A percentile compares a stretch with the other conserved stretches of the same genome.
Evolutionary conservation across 345 rosid species (phyloP).

Genomic region (Sisymbrium altissimum): DNA sequence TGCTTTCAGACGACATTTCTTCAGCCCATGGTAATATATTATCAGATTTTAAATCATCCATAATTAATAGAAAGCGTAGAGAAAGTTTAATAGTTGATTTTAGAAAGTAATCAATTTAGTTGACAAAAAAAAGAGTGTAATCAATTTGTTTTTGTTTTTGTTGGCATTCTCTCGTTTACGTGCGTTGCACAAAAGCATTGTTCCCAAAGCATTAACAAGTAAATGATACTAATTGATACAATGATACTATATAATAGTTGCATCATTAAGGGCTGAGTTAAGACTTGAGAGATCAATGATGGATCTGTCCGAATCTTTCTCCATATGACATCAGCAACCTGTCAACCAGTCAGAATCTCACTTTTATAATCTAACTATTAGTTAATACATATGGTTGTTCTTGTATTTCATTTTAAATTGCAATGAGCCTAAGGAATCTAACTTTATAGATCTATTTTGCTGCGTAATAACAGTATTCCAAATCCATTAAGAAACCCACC

Average conservation of each 20-base stretch:
- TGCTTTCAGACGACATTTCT: background rate
- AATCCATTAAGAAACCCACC: background rate
- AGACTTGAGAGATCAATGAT: constrained; percentile 21
- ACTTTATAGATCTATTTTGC: background rate
- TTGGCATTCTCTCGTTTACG: constrained; percentile 6
- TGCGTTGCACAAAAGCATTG: constrained; percentile 26
- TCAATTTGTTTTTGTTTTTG: background rate
- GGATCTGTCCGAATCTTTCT: constrained; percentile 31
- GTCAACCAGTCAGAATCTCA: constrained; percentile 18
- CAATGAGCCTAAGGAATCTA: background rate
- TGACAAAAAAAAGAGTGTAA: no score
- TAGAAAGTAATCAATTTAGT: background rate
- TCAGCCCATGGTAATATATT: background rate
- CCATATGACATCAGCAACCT: constrained; percentile 27
- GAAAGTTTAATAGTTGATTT: background rate
- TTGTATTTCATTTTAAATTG: background rate
- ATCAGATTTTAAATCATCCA: background rate
- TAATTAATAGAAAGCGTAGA: background rate
- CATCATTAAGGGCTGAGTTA: constrained; percentile 1
- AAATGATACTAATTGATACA: background rate
- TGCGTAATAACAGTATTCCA: background rate
- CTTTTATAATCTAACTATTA: background rate
- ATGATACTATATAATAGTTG: background rate
- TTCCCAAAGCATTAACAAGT: constrained; percentile 10
- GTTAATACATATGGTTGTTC: background rate